These are phyloP conservation scores for Begonia masoniana DNA, from an alignment of 306 rosid genomes.

Conservation along the genomic window DNA sequence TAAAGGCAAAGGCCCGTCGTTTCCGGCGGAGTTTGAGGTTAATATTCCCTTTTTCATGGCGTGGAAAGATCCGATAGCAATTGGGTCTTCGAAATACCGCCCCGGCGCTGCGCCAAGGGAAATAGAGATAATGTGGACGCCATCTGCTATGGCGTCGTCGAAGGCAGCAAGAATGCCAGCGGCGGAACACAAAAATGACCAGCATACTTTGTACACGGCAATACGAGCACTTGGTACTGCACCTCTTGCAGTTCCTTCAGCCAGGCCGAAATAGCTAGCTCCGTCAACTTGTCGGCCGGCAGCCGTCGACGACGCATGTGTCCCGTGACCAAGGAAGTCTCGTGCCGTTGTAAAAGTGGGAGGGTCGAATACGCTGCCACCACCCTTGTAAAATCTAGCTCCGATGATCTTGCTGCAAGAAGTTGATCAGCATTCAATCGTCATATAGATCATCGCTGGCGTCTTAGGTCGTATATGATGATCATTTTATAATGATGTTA, in stretches of 20 bases:
- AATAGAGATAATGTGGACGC: constrained; percentile 19
- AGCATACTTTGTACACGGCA: constrained; percentile 19
- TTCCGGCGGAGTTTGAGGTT: constrained; percentile 20
- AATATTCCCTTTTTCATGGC: constrained; percentile 17
- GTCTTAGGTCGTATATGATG: too few species aligned
- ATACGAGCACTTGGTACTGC: constrained; percentile 19
- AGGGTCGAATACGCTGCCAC: too few species aligned
- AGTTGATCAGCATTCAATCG: neutral
- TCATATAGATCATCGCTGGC: too few species aligned
- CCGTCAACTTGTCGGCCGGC: constrained; percentile 15
- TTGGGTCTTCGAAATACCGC: constrained; percentile 6
- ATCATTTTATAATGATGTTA: too few species aligned
- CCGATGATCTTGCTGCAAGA: constrained; percentile 19
- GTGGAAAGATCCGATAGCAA: constrained; percentile 22
- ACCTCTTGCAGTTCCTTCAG: constrained; percentile 16
- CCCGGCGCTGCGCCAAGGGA: constrained; percentile 5
- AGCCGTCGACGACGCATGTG: constrained; percentile 21
- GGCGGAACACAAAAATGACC: constrained; percentile 4
- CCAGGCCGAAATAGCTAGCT: constrained; percentile 18
- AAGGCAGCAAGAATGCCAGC: constrained; percentile 17
- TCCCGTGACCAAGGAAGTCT: constrained; percentile 19
- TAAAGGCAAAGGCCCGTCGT: constrained; percentile 9
- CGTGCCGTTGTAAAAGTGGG: constrained; percentile 2
- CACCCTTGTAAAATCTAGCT: constrained; percentile 13
- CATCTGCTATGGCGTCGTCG: constrained; percentile 23